Base-by-base conservation (phyloP, 495 filamentous ascomycete genomes). In the Letharia lupina region DNA sequence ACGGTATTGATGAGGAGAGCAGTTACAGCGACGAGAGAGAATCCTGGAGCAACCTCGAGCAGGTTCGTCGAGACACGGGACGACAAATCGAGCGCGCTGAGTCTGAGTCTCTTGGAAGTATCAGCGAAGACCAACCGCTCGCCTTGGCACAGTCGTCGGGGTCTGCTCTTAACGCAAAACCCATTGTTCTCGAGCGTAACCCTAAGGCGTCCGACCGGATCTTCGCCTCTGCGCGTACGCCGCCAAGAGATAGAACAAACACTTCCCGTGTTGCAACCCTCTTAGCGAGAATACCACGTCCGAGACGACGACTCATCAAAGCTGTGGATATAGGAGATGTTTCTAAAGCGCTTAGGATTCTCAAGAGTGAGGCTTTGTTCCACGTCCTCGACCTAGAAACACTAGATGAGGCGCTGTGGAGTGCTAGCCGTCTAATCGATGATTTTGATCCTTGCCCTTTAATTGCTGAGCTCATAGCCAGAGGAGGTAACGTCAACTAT, bases 401-500 rank as follows among this genome's bases (percentile, higher is more conserved):
- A 33, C 57, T 66, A 1, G 23, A 41, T 13, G 18, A 20, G 20
- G 23, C 4, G 11, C 45, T 60, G 18, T 18, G 3, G 18, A 13
- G 1, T 3, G 20, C 44, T 2, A 47, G 4, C 8, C 7, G n/a
- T 16, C 31, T 5, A 4, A 5, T 54, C 20, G 28, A 12, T 31
- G 50, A 28, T 52, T 8, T 3, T 15, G 48, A 52, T 5, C 41
- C 41, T 44, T 44, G 48, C 28, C n/a, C 50, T 16, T 6, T 52
- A 13, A 61, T n/a, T 15, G 11, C 23, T 28, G 20, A 23, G n/a
- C 40, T 61, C n/a, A 54, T 68, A 20, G 41, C 31, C 16, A 67
- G 44, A 20, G 65, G 58, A 5, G 45, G n/a, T 13, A 12, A 45
- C 18, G 23, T 66, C 3, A 62, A 23, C 23, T 8, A 37, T 1